Evolutionary conservation across 1,284 basidiomycete genomes (phyloP), one percentile per base, ranked within the genome.

Genomic region (Pterula multifida): DNA sequence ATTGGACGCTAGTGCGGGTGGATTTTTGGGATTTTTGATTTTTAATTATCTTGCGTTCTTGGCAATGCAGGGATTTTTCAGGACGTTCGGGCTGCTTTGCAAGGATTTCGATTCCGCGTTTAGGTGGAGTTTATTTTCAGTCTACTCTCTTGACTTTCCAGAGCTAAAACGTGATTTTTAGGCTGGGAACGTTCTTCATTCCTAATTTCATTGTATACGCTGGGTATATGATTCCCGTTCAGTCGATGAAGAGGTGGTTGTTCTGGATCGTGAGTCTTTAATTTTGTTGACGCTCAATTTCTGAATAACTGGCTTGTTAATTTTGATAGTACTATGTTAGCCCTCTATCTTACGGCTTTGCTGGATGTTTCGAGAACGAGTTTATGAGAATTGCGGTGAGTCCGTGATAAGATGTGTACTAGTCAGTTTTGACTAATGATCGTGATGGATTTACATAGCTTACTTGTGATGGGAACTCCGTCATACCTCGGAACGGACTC

Each of bases 181-280:
- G n/a, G n/a, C 59, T 76, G 11, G 69, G 71, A 9, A 72, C 73
- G 9, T 78, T 85, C 66, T 81, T 83, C 65, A 68, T 84, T 45
- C 71, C 76, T 44, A 84, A 75, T 63, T 82, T 78, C 48, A 67
- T 75, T 54, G 71, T 72, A 63, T 85, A 83, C 56, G 70, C 71
- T 13, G 86, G 86, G 1, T 90, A 88, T 61, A 79, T 84, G 52
- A 77, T 88, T 54, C 84, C 84, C 1, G 73, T 81, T 4, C 73
- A 75, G 55, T 70, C 76, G 52, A 91, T 94, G 89, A 85, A 90
- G 62, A 69, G 86, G 49, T 94, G 90, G 90, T 63, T 93, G 15
- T 90, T 87, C 70, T 92, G 90, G 89, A 79, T 90, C 44, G 80
- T 81, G 57, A 59, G 75, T 70, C 2, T 6, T 21, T 22, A 9